Conservation (phyloP, 208 protist genomes). For the Crithidia fasciculata region DNA sequence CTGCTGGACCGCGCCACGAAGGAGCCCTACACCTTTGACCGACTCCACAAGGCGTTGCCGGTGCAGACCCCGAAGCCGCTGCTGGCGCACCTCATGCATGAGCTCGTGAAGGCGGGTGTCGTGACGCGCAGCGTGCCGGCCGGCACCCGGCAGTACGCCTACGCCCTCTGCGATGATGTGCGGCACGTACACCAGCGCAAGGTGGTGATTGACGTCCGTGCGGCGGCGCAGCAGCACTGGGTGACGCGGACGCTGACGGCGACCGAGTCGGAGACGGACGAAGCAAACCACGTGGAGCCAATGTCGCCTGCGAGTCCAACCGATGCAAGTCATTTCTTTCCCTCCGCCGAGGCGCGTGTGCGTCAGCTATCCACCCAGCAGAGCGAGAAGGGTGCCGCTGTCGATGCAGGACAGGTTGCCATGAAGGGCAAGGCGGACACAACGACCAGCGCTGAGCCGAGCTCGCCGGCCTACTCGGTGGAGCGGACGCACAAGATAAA, state of each 20-base stretch:
- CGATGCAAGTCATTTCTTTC: not conserved
- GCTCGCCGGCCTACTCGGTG: conserved; percentile 11
- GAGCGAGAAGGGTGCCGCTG: not conserved
- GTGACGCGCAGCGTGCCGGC: conserved; percentile 44
- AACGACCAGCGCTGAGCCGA: conserved; percentile 2
- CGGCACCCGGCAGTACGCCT: conserved; percentile 38
- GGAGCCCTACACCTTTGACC: conserved; percentile 41
- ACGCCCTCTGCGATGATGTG: conserved; percentile 44
- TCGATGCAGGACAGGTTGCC: not conserved
- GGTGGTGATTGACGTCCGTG: conserved; percentile 51
- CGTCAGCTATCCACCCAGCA: not conserved
- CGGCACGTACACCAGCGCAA: conserved; percentile 36
- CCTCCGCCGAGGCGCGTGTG: not conserved
- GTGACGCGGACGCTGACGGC: conserved; percentile 22
- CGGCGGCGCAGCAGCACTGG: conserved; percentile 44
- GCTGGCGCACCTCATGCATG: conserved; percentile 55
- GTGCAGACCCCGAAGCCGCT: conserved; percentile 49
- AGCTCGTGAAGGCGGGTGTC: conserved; percentile 55
- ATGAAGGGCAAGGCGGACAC: not conserved
- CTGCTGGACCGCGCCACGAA: conserved; percentile 41
- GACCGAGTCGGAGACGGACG: conserved; percentile 6
- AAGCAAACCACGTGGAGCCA: conserved; percentile 9
- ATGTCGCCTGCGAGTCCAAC: conserved; percentile 17
- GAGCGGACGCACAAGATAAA: conserved; percentile 54
- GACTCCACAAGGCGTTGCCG: conserved; percentile 47